phyloP scores from a whole-genome alignment of 768 basidiomycete genomes.

The Dictyophora rubrovolvata region DNA sequence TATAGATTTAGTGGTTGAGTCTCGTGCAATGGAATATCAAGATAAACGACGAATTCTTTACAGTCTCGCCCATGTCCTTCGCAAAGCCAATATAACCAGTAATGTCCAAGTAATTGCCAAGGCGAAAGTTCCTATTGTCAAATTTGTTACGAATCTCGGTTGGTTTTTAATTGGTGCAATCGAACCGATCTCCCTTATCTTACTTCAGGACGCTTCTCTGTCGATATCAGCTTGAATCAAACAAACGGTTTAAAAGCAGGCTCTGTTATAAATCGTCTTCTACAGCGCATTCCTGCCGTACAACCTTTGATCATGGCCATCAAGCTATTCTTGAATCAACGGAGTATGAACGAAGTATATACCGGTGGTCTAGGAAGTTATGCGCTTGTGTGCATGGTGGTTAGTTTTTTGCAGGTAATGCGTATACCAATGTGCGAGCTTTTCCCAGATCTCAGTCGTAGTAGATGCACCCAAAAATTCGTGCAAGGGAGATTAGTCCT shows the following conservation, averaged over 20 bases:
- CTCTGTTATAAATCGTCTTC: slow-evolving; percentile 69
- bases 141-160: slow-evolving; percentile 76
- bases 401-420: slow-evolving; percentile 84
- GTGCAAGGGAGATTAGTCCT: slow-evolving; percentile 78
- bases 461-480: slow-evolving; percentile 87
- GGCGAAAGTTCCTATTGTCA: slow-evolving; percentile 95
- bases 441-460: not conserved
- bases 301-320: slow-evolving; percentile 77
- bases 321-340: slow-evolving; percentile 82
- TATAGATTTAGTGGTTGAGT: slow-evolving; percentile 90
- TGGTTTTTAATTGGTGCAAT: slow-evolving; percentile 23
- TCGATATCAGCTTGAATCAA: slow-evolving; percentile 94
- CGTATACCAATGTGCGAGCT: slow-evolving; percentile 1
- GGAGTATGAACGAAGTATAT: slow-evolving; percentile 97
- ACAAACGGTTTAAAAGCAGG: slow-evolving; percentile 73
- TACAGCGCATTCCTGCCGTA: slow-evolving; percentile 66
- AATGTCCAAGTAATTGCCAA: slow-evolving; percentile 83
- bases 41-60: slow-evolving; percentile 63
- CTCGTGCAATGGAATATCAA: slow-evolving; percentile 58
- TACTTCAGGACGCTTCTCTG: slow-evolving; percentile 56
- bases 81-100: slow-evolving; percentile 61
- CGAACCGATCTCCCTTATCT: not conserved
- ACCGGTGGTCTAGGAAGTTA: slow-evolving; percentile 93
- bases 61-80: slow-evolving; percentile 68
- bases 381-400: slow-evolving; percentile 83